A percentile compares a stretch with the other conserved stretches of the same genome.
phyloP scores from a whole-genome alignment of 2,329 filamentous ascomycete species.

The Trichoderma semiorbis region DNA sequence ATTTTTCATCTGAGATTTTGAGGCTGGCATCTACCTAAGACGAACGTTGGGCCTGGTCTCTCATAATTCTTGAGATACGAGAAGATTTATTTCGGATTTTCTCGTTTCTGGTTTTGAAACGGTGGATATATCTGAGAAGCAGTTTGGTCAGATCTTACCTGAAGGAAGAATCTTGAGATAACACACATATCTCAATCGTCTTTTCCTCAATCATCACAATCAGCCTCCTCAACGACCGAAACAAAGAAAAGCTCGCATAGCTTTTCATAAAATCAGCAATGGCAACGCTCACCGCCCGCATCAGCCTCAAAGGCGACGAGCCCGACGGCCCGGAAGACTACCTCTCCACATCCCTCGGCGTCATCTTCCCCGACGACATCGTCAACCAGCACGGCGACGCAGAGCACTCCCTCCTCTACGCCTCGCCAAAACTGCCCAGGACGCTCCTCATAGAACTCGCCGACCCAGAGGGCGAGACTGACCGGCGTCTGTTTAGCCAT shows the following conservation, averaged over 20 bases:
- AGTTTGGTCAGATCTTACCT: background rate
- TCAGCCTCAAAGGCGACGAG: slow-evolving; percentile 27
- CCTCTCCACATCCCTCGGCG: slow-evolving; percentile 55
- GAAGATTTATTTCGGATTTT: background rate
- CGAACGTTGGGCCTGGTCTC: background rate
- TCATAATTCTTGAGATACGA: background rate
- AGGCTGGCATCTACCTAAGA: background rate
- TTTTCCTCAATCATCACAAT: background rate
- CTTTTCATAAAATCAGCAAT: background rate
- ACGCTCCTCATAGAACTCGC: slow-evolving; percentile 44
- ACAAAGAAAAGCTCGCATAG: background rate
- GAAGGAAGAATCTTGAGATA: background rate
- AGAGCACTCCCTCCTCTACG: slow-evolving; percentile 57
- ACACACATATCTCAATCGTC: background rate
- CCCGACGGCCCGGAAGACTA: slow-evolving; percentile 52
- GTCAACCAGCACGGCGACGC: slow-evolving; percentile 64
- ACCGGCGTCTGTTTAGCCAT: slow-evolving; percentile 63
- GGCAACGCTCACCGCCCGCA: slow-evolving; percentile 39
- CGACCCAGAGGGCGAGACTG: slow-evolving; percentile 49
- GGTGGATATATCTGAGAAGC: background rate
- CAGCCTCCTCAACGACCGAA: background rate
- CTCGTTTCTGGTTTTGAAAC: background rate
- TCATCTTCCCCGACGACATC: slow-evolving; percentile 67
- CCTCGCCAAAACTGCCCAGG: slow-evolving; percentile 47
- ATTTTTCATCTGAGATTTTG: background rate